Evolutionary conservation across 768 basidiomycete species (phyloP).

Genomic region (Mycena kentingensis): DNA sequence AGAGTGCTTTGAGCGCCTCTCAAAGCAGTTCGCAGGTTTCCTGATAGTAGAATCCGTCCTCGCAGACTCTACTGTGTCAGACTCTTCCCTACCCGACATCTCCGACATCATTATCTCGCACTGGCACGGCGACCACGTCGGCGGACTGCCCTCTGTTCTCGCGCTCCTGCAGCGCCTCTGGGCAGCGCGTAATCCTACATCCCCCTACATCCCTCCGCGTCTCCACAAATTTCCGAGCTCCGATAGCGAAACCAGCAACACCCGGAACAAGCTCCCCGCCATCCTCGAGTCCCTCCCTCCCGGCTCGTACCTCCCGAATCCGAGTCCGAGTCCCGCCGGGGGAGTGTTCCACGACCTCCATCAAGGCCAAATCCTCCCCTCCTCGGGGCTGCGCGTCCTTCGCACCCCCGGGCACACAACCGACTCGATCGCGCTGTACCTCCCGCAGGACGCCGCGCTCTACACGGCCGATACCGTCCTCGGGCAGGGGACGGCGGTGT

Average conservation of each 20-base stretch:
- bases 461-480: slow-evolving; percentile 92
- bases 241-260: slow-evolving; percentile 18
- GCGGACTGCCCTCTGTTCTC: no score
- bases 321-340: slow-evolving; percentile 39
- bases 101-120: no score
- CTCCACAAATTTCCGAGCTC: slow-evolving; percentile 71
- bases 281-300: slow-evolving; percentile 42
- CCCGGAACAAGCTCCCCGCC: slow-evolving; percentile 41
- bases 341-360: slow-evolving; percentile 65
- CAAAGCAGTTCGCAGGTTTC: no score
- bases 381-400: slow-evolving; percentile 60
- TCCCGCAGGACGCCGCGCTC: slow-evolving; percentile 69
- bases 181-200: slow-evolving; percentile 46
- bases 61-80: no score
- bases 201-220: slow-evolving; percentile 63
- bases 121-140: no score
- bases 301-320: slow-evolving; percentile 47
- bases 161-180: slow-evolving; percentile 64
- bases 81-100: no score
- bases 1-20: no score
- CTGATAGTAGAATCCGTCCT: no score
- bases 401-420: slow-evolving; percentile 90
- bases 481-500: slow-evolving; percentile 87
- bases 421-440: slow-evolving; percentile 78
- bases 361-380: slow-evolving; percentile 54